Percentiles rank a stretch among this genome's conserved stretches.
phyloP scores from a whole-genome alignment of 179 eudicot genomes.

The Beta lomatogona region DNA sequence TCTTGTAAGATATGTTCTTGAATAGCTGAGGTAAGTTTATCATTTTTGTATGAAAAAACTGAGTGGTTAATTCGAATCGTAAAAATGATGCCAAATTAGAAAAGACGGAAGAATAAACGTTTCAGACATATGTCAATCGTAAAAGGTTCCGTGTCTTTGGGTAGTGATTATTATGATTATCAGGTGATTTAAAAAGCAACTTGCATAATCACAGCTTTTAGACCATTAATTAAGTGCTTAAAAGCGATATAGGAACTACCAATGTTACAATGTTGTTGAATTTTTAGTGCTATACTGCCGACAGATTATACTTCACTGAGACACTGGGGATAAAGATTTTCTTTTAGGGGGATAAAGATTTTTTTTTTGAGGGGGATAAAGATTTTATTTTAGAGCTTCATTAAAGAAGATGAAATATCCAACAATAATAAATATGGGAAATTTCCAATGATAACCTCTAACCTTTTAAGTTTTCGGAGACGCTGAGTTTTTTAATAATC shows the following conservation, averaged over 20 bases:
- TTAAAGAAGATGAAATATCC: too few relatives aligned
- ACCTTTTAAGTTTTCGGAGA: too few relatives aligned
- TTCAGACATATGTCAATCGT: conserved; percentile 21
- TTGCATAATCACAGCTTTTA: conserved; percentile 16
- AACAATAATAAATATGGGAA: too few relatives aligned
- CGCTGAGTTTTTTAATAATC: too few relatives aligned
- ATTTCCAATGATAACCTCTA: too few relatives aligned
- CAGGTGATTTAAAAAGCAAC: not conserved
- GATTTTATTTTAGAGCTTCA: too few relatives aligned
- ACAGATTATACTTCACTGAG: conserved; percentile 17
- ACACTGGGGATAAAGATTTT: too few relatives aligned
- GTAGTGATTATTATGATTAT: conserved; percentile 8
- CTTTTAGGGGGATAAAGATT: not conserved
- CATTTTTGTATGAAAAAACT: not conserved
- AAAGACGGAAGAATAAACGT: not conserved
- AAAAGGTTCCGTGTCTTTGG: conserved; percentile 5
- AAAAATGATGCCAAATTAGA: not conserved
- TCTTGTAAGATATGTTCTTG: not conserved
- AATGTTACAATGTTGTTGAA: not conserved
- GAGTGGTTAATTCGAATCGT: not conserved
- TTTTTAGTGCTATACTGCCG: conserved; percentile 19
- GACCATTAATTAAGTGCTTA: conserved; percentile 7
- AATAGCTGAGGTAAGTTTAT: not conserved
- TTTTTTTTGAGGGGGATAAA: too few relatives aligned
- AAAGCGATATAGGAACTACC: conserved; percentile 25